Evolutionary conservation across 495 filamentous ascomycete genomes (phyloP).

Genomic region (Trichoderma parareesei): DNA sequence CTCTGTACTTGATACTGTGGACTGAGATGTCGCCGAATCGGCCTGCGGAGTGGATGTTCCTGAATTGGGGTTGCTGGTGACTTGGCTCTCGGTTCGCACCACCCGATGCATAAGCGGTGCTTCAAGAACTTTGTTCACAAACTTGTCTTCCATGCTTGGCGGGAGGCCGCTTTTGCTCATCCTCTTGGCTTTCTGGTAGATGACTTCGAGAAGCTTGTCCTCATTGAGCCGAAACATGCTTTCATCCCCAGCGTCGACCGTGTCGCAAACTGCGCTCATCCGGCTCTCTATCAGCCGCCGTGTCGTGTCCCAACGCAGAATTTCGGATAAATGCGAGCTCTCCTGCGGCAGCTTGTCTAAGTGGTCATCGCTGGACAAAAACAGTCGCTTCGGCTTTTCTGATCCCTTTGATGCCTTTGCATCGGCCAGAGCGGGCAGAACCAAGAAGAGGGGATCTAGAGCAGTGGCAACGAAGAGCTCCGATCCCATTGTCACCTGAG

Average conservation of each 20-base stretch:
- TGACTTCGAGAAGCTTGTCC: constrained; percentile 55
- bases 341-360: constrained; percentile 55
- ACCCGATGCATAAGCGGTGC: constrained; percentile 61
- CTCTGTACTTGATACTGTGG: constrained; percentile 26
- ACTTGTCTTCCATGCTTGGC: constrained; percentile 75
- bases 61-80: constrained; percentile 30
- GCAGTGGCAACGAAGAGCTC: constrained; percentile 76
- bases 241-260: constrained; percentile 72
- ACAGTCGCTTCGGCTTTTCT: constrained; percentile 48
- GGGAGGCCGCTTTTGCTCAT: constrained; percentile 63
- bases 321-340: constrained; percentile 47
- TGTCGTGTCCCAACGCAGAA: constrained; percentile 41
- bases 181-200: constrained; percentile 61
- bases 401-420: constrained; percentile 23
- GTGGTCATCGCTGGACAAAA: constrained; percentile 73
- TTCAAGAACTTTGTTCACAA: constrained; percentile 67
- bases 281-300: constrained; percentile 28
- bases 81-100: constrained; percentile 33
- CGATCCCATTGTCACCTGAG: constrained; percentile 44
- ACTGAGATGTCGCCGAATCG: constrained; percentile 31
- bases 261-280: constrained; percentile 65
- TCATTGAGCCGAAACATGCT: constrained; percentile 69
- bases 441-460: constrained; percentile 74
- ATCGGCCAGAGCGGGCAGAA: constrained; percentile 58
- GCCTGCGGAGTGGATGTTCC: constrained; percentile 20